Conservation (phyloP, 169 alveolate species). For the Babesia divergens region DNA sequence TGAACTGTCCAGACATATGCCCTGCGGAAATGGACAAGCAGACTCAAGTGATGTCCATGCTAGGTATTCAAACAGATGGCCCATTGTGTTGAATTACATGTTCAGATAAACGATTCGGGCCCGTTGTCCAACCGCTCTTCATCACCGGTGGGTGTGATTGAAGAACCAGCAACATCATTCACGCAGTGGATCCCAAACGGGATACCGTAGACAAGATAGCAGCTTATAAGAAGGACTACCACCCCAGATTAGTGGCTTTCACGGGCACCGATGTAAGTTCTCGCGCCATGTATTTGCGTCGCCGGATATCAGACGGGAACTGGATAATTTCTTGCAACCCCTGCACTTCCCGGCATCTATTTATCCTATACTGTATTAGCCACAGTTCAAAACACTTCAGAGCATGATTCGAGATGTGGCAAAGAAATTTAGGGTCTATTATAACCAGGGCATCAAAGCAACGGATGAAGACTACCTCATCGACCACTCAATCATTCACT, state of each 20-base stretch:
- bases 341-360: no score
- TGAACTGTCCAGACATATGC: slow-evolving; percentile 88
- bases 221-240: slow-evolving; percentile 65
- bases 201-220: slow-evolving; percentile 68
- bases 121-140: slow-evolving; percentile 69
- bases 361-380: no score
- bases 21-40: slow-evolving; percentile 87
- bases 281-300: no score
- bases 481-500: slow-evolving; percentile 88
- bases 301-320: background rate
- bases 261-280: slow-evolving; percentile 68
- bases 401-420: slow-evolving; percentile 67
- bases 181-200: slow-evolving; percentile 70
- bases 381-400: background rate
- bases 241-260: slow-evolving; percentile 66
- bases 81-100: background rate
- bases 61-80: slow-evolving; percentile 38
- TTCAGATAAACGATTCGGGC: slow-evolving; percentile 65
- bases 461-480: slow-evolving; percentile 77
- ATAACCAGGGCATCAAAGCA: slow-evolving; percentile 64
- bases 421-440: slow-evolving; percentile 72
- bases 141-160: slow-evolving; percentile 42
- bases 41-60: slow-evolving; percentile 69
- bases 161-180: background rate
- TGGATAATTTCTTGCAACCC: background rate